Conservation (phyloP, 106 monocot genomes). For the Allium sativum region DNA sequence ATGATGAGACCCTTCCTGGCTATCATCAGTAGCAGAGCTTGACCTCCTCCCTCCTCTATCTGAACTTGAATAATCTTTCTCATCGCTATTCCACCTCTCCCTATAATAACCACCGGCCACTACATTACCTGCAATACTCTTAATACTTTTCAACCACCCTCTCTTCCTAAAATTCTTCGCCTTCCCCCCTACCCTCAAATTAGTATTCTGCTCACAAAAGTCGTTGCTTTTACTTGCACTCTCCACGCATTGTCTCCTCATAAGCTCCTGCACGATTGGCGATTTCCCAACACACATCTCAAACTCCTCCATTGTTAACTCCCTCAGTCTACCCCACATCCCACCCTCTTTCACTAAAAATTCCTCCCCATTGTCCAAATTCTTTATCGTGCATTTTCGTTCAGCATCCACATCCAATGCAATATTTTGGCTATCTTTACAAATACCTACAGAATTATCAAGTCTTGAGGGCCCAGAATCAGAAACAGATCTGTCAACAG, state of each 20-base stretch:
- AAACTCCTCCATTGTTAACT: constrained; percentile 87
- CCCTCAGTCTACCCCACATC: constrained; percentile 57
- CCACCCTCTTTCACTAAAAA: constrained; percentile 85
- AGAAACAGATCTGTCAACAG: constrained; percentile 30
- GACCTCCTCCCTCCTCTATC: constrained; percentile 60
- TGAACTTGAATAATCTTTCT: constrained; percentile 44
- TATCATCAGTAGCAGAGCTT: constrained; percentile 75
- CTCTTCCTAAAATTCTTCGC: constrained; percentile 23
- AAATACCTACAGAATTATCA: constrained; percentile 7
- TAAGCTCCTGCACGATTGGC: constrained; percentile 86
- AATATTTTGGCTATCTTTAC: neutral
- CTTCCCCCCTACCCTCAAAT: constrained; percentile 1
- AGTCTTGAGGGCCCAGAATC: constrained; percentile 23
- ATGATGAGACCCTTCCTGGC: constrained; percentile 20
- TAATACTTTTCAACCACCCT: constrained; percentile 51
- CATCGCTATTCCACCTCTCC: constrained; percentile 39
- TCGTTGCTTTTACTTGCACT: neutral
- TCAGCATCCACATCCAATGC: constrained; percentile 3
- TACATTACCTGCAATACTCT: constrained; percentile 40
- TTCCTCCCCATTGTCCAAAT: constrained; percentile 72
- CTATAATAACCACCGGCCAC: constrained; percentile 15
- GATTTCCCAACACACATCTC: constrained; percentile 64
- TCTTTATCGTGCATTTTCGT: constrained; percentile 50
- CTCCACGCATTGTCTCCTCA: constrained; percentile 58
- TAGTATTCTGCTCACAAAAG: neutral